Percentiles rank a stretch among this genome's conserved stretches.
These are phyloP conservation scores for Dendrobium nobile DNA, from an alignment of 106 monocot genomes.

Conservation along the genomic window DNA sequence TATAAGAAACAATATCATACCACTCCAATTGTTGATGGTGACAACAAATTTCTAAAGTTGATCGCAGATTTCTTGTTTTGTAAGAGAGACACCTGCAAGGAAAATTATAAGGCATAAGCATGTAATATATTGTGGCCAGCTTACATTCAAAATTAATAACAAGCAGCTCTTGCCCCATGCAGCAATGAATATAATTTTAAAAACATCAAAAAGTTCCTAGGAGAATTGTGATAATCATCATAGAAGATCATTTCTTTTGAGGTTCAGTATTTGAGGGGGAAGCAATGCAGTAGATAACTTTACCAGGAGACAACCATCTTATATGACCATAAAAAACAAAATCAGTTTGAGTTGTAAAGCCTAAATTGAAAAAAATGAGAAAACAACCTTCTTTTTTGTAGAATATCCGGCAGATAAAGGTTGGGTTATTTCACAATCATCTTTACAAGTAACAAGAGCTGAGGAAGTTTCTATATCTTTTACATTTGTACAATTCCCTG, in stretches of 20 bases:
- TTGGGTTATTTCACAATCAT: slow-evolving; percentile 8
- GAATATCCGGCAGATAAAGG: background rate
- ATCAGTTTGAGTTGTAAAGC: background rate
- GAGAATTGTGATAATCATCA: too few species aligned
- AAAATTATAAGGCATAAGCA: background rate
- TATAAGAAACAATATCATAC: slow-evolving; percentile 18
- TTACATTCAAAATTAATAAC: background rate
- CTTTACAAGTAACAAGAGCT: background rate
- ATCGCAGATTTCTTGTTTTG: slow-evolving; percentile 12
- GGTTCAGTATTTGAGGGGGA: too few species aligned
- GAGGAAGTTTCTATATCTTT: background rate
- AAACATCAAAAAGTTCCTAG: too few species aligned
- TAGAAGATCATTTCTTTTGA: background rate
- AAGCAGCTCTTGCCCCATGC: background rate
- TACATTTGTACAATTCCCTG: background rate
- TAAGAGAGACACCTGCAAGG: slow-evolving; percentile 6
- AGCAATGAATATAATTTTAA: too few species aligned
- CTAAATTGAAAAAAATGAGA: background rate
- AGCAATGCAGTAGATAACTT: background rate
- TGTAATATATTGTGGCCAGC: background rate
- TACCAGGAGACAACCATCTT: background rate
- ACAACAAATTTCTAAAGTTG: slow-evolving; percentile 53
- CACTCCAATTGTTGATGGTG: slow-evolving; percentile 73
- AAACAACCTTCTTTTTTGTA: slow-evolving; percentile 7
- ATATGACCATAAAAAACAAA: background rate